These are phyloP conservation scores for Hanseniaspora singularis DNA, from an alignment of 805 yeast species.

Conservation along the genomic window DNA sequence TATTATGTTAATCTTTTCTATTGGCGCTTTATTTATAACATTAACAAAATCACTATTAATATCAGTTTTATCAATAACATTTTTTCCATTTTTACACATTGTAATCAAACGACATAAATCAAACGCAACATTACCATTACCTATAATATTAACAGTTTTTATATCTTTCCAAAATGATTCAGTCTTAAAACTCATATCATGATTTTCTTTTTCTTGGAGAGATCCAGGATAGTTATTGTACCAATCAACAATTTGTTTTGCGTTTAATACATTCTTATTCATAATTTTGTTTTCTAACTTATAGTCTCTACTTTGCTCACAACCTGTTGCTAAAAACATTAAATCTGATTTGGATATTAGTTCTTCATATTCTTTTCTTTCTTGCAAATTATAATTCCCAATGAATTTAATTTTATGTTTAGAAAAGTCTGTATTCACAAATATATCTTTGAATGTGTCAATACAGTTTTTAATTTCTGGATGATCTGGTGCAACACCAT, in stretches of 20 bases:
- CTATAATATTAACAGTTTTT: slow-evolving; percentile 66
- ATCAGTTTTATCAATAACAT: slow-evolving; percentile 59
- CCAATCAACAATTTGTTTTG: slow-evolving; percentile 87
- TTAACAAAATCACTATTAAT: slow-evolving; percentile 50
- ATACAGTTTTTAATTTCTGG: slow-evolving; percentile 85
- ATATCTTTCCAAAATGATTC: slow-evolving; percentile 46
- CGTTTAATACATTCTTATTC: slow-evolving; percentile 40
- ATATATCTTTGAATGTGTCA: slow-evolving; percentile 51
- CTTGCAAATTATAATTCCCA: slow-evolving; percentile 65
- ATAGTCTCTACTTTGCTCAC: slow-evolving; percentile 39
- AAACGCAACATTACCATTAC: slow-evolving; percentile 92
- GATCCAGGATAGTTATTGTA: slow-evolving; percentile 93
- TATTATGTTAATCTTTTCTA: slow-evolving; percentile 57
- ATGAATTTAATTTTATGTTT: slow-evolving; percentile 39
- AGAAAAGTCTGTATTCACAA: slow-evolving; percentile 20
- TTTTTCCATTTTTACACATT: slow-evolving; percentile 38
- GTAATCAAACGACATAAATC: slow-evolving; percentile 70
- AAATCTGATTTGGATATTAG: slow-evolving; percentile 33
- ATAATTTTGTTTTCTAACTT: slow-evolving; percentile 48
- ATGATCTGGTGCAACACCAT: slow-evolving; percentile 99
- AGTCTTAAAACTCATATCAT: slow-evolving; percentile 30
- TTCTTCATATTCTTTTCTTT: slow-evolving; percentile 4
- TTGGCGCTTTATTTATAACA: slow-evolving; percentile 38
- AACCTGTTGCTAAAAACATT: slow-evolving; percentile 74
- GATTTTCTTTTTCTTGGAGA: too few relatives aligned